Conservation (phyloP, 2,329 filamentous ascomycete genomes). For the Leptographium lundbergii region DNA sequence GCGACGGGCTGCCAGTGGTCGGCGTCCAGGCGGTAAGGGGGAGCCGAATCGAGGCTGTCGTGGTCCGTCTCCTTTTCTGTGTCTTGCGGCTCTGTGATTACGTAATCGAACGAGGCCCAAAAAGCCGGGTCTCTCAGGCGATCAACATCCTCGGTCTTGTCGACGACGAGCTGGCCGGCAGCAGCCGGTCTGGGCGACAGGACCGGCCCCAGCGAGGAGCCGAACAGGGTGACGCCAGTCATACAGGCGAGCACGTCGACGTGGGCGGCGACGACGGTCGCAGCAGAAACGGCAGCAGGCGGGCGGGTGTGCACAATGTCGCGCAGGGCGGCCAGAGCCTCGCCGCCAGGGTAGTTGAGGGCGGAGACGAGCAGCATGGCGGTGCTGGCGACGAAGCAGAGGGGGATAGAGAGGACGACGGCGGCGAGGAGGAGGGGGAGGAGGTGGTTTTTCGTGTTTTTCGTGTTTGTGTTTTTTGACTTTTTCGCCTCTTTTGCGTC, state of each 20-base stretch:
- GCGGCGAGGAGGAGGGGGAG: slow-evolving; percentile 38
- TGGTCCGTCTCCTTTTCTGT: no score
- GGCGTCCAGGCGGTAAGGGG: not conserved
- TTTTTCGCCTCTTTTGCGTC: not conserved
- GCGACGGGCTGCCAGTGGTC: slow-evolving; percentile 41
- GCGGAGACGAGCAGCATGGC: slow-evolving; percentile 66
- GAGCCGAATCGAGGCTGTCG: no score
- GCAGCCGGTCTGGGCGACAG: slow-evolving; percentile 12
- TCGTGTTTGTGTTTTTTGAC: not conserved
- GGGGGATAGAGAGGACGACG: slow-evolving; percentile 46
- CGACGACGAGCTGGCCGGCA: slow-evolving; percentile 27
- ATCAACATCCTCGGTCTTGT: slow-evolving; percentile 47
- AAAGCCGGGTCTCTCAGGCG: slow-evolving; percentile 36
- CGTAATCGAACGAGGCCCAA: slow-evolving; percentile 53
- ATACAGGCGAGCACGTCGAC: slow-evolving; percentile 57
- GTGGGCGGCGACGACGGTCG: slow-evolving; percentile 33
- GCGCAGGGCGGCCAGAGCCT: slow-evolving; percentile 52
- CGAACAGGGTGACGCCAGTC: slow-evolving; percentile 58
- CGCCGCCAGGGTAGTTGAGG: slow-evolving; percentile 87
- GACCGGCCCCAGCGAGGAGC: slow-evolving; percentile 24
- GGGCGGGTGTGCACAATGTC: slow-evolving; percentile 20
- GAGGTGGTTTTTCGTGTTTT: slow-evolving; percentile 17
- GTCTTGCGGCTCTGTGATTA: slow-evolving; percentile 36
- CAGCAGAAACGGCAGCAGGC: slow-evolving; percentile 16
- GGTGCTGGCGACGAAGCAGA: slow-evolving; percentile 46